phyloP scores from a whole-genome alignment of 1,284 basidiomycete genomes.

The Sanghuangporus baumii region DNA sequence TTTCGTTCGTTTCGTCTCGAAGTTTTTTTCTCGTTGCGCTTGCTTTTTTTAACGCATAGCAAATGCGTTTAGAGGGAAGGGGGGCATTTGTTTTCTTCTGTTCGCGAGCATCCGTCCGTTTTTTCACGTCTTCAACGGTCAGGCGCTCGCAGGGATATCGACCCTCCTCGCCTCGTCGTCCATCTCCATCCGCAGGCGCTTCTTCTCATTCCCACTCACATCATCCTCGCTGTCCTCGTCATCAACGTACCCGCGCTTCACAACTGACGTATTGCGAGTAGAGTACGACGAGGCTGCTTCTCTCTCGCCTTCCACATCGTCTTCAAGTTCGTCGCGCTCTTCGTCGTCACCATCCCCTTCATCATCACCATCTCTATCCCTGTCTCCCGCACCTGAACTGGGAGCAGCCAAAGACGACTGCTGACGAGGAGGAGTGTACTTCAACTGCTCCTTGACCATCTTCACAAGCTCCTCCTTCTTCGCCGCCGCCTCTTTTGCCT shows the following conservation, averaged over 20 bases:
- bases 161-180: conserved; percentile 10
- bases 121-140: neutral
- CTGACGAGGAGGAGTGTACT: neutral
- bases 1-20: neutral
- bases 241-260: conserved; percentile 4
- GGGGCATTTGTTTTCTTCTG: neutral
- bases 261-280: neutral
- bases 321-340: neutral
- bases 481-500: neutral
- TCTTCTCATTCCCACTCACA: neutral
- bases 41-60: neutral
- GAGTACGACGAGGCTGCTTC: neutral
- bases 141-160: conserved; percentile 10
- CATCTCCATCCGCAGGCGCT: conserved; percentile 4
- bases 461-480: conserved; percentile 1
- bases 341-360: neutral
- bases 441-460: neutral
- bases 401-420: neutral
- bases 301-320: neutral
- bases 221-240: neutral
- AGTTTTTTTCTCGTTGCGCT: neutral
- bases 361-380: neutral
- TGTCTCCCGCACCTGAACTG: neutral
- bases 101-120: no score
- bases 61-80: neutral